Percentiles rank a stretch among this genome's conserved stretches.
phyloP scores from a whole-genome alignment of 2,329 filamentous ascomycete species.

The Ophiobolus disseminans region DNA sequence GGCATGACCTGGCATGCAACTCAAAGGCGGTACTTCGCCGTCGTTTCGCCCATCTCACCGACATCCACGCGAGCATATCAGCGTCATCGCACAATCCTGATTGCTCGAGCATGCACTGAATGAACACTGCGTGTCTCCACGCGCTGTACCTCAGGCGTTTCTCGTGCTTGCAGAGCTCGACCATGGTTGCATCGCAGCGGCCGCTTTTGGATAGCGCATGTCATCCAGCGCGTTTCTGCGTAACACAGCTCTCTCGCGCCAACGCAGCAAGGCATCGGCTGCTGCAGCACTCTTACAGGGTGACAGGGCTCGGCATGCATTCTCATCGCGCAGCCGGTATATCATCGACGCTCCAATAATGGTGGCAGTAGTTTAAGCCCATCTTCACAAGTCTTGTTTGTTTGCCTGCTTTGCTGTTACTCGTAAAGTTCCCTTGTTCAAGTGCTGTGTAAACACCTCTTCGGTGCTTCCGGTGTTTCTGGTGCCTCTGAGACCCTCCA shows the following conservation, averaged over 20 bases:
- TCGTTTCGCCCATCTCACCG: slow-evolving; percentile 37
- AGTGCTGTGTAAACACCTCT: too few relatives aligned
- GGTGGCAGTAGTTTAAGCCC: too few relatives aligned
- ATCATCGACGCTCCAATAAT: too few relatives aligned
- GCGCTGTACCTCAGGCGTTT: slow-evolving; percentile 24
- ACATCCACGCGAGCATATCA: slow-evolving; percentile 23
- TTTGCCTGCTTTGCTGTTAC: too few relatives aligned
- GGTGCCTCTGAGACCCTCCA: too few relatives aligned
- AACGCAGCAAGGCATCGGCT: slow-evolving; percentile 26
- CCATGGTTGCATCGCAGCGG: slow-evolving; percentile 27
- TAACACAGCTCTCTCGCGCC: too few relatives aligned
- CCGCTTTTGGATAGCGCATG: slow-evolving; percentile 25
- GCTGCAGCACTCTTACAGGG: slow-evolving; percentile 1
- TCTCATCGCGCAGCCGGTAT: too few relatives aligned
- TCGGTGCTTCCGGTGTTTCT: too few relatives aligned
- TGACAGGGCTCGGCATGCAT: slow-evolving; percentile 1
- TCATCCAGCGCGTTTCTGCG: slow-evolving; percentile 34
- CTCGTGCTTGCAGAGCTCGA: slow-evolving; percentile 35
- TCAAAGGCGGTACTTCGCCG: slow-evolving; percentile 22
- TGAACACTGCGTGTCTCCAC: slow-evolving; percentile 32
- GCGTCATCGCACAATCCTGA: slow-evolving; percentile 22
- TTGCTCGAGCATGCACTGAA: slow-evolving; percentile 5
- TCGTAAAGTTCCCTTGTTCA: too few relatives aligned
- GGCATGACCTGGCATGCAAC: slow-evolving; percentile 25
- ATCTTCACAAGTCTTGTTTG: too few relatives aligned